Percentiles rank a stretch among this genome's conserved stretches.
Conservation (phyloP, 306 rosid genomes). For the Quercus suber region DNA sequence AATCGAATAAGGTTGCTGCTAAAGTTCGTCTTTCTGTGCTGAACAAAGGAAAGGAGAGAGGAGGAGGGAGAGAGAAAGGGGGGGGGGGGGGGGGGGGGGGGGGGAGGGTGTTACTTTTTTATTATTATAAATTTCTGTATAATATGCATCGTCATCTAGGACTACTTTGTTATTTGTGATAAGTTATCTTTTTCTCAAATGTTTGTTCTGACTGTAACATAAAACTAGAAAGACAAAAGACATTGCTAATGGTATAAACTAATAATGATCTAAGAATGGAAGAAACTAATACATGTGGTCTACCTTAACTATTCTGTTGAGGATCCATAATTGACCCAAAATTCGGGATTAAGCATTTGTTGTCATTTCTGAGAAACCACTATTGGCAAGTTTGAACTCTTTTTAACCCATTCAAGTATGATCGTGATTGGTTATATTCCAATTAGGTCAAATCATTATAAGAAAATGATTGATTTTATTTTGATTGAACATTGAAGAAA, state of each 20-base stretch:
- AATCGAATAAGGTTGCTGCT: neutral
- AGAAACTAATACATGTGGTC: too few relatives aligned
- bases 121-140: too few relatives aligned
- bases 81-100: too few relatives aligned
- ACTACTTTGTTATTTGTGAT: neutral
- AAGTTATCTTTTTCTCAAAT: neutral
- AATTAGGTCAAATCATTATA: neutral
- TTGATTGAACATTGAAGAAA: neutral
- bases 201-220: neutral
- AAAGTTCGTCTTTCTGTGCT: neutral
- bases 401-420: neutral
- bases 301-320: too few relatives aligned
- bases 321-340: too few relatives aligned
- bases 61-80: too few relatives aligned
- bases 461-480: neutral
- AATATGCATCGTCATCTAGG: neutral
- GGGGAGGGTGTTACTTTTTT: too few relatives aligned
- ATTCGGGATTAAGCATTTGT: too few relatives aligned
- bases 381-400: neutral
- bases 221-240: neutral
- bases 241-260: neutral
- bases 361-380: neutral
- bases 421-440: neutral
- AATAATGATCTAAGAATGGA: too few relatives aligned
- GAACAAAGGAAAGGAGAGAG: too few relatives aligned